A percentile compares a stretch with the other conserved stretches of the same genome.
Conservation (phyloP, 352 stramenopile species). For the Phytophthora pini region DNA sequence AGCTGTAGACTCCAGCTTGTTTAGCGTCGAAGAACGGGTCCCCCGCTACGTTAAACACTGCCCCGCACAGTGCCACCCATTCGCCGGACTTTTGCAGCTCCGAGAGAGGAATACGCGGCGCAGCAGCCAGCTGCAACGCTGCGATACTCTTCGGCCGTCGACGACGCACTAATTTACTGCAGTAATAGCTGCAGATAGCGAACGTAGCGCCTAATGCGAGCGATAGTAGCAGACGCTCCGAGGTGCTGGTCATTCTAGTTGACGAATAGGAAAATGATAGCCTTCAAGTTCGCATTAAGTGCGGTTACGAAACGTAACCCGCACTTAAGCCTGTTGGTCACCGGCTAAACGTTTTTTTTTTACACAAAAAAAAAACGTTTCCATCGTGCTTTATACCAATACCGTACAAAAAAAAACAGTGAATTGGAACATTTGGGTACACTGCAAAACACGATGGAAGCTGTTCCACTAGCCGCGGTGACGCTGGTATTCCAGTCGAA, state of each 20-base stretch:
- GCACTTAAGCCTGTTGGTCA: too few relatives aligned
- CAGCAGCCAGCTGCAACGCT: slow-evolving; percentile 13
- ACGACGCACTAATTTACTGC: slow-evolving; percentile 15
- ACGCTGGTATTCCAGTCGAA: too few relatives aligned
- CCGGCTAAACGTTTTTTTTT: too few relatives aligned
- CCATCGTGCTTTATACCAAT: too few relatives aligned
- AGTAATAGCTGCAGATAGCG: slow-evolving; percentile 33
- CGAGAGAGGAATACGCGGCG: slow-evolving; percentile 23
- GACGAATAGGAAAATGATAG: slow-evolving; percentile 13
- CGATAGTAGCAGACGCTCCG: slow-evolving; percentile 31
- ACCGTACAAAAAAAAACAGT: too few relatives aligned
- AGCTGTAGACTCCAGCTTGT: slow-evolving; percentile 46
- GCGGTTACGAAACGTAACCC: slow-evolving; percentile 1
- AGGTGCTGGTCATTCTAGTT: slow-evolving; percentile 19
- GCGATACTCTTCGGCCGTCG: slow-evolving; percentile 17
- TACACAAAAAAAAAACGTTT: too few relatives aligned
- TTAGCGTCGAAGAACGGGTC: slow-evolving; percentile 56
- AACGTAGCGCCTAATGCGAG: slow-evolving; percentile 28
- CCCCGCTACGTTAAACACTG: slow-evolving; percentile 54
- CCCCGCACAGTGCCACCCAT: slow-evolving; percentile 67
- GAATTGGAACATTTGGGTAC: too few relatives aligned
- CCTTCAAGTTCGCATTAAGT: slow-evolving; percentile 21
- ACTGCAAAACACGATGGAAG: too few relatives aligned
- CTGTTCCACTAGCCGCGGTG: too few relatives aligned
- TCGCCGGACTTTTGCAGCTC: slow-evolving; percentile 31